Evolutionary conservation across 2,329 filamentous ascomycete species (phyloP), one percentile per base, ranked within the genome.

Genomic region (Torrubiellomyces zombiae): DNA sequence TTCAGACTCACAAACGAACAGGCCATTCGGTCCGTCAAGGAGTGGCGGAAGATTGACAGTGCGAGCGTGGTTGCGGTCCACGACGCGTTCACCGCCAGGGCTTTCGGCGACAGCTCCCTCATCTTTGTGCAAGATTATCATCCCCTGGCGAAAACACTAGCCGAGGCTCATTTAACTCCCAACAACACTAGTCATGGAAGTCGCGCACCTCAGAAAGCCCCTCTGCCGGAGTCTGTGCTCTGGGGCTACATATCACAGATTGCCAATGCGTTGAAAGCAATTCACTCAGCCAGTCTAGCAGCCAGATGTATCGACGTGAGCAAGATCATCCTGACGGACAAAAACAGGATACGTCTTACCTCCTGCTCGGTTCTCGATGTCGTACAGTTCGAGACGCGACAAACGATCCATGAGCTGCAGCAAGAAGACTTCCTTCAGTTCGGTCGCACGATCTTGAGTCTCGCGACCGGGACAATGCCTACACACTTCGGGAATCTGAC

Each of bases 191-290:
- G 45, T 35, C 50, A 51, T 45, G 50, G 48, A 47, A 61, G 28
- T 45, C 58, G 56, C 29, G 58, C 46, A 38, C 54, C 49, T 34
- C 50, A 42, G 39, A 66, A 53, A 42, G 38, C 50, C 1, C 47
- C 56, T 3, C 51, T 83, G 13, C 51, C 68, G 3, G 86, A 95
- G 48, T 68, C 73, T 28, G 62, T 81, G 2, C 53, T 98, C 2
- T 98, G 89, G 89, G 71, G 73, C 21, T 98, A 95, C 46, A 71
- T 94, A 31, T 77, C 85, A 5, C 89, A 98, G 48, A 75, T 98
- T 32, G 75, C 82, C 19, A 89, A 78, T 35, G 89, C 81, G 1
- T 57, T 98, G 18, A 86, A 81, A 44, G 67, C 78, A 1, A 86
- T 98, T 19, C 89, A 98, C 44, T 63, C 65, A 9, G 68, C 66